Conservation (phyloP, 1,139 yeast species). For the Saccharomycopsis hybrid region DNA sequence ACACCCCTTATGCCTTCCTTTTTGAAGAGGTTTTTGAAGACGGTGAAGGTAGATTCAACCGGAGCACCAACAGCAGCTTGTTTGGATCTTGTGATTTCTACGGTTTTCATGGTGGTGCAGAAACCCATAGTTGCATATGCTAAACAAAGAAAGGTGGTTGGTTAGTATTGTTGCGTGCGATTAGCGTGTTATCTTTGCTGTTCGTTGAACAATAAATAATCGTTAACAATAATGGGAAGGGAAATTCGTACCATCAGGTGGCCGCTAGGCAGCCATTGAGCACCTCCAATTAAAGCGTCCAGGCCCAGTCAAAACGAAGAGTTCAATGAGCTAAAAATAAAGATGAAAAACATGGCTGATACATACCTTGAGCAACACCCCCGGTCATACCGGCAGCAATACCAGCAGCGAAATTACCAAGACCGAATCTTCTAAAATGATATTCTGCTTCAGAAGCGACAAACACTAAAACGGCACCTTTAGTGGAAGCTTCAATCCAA, state of each 20-base stretch:
- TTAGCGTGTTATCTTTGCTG: too few species aligned
- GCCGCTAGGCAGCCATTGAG: too few species aligned
- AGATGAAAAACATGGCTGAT: neutral
- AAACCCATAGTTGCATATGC: conserved; percentile 96
- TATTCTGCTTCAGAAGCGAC: conserved; percentile 92
- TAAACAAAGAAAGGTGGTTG: neutral
- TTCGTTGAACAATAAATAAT: too few species aligned
- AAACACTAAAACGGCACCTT: conserved; percentile 94
- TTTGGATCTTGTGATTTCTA: conserved; percentile 87
- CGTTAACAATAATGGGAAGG: too few species aligned
- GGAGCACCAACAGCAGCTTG: conserved; percentile 57
- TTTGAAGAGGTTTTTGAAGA: conserved; percentile 73
- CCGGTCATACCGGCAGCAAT: conserved; percentile 94
- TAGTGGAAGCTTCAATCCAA: conserved; percentile 98
- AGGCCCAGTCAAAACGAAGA: too few species aligned
- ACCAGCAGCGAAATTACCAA: conserved; percentile 72
- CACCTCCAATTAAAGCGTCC: too few species aligned
- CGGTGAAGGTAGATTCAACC: conserved; percentile 76
- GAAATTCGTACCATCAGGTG: too few species aligned
- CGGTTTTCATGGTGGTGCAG: conserved; percentile 97
- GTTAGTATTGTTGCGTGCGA: conserved; percentile 31
- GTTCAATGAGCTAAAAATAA: neutral
- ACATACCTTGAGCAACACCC: conserved; percentile 61
- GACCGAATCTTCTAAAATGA: conserved; percentile 57
- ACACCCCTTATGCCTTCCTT: conserved; percentile 91